These are phyloP conservation scores for Calonectria pauciramosa DNA, from an alignment of 2,329 filamentous ascomycete genomes.

Conservation along the genomic window DNA sequence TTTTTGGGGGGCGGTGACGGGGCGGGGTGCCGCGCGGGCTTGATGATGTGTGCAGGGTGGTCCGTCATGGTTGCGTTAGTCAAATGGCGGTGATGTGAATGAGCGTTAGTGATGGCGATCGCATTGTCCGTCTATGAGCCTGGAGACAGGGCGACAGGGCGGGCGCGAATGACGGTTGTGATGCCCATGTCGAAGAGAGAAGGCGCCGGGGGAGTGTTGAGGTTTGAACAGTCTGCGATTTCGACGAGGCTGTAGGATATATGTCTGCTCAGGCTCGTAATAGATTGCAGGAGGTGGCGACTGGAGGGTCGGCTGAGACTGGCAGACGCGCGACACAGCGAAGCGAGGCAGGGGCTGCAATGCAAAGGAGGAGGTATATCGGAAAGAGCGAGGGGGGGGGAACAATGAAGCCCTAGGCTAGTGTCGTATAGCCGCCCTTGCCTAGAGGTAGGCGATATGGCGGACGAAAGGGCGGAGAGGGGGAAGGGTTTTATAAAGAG, in stretches of 20 bases:
- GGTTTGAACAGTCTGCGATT: slow-evolving; percentile 29
- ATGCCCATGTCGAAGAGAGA: slow-evolving; percentile 47
- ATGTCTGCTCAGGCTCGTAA: slow-evolving; percentile 9
- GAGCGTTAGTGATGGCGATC: slow-evolving; percentile 37
- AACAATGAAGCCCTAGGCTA: slow-evolving; percentile 20
- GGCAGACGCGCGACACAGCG: slow-evolving; percentile 21
- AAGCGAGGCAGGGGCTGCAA: slow-evolving; percentile 26
- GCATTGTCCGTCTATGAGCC: slow-evolving; percentile 48
- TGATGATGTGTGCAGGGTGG: slow-evolving; percentile 46
- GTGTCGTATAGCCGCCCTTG: slow-evolving; percentile 28
- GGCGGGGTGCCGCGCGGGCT: slow-evolving; percentile 51
- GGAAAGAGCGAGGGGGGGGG: slow-evolving; percentile 22
- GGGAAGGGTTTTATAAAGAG: slow-evolving; percentile 8
- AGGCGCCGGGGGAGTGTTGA: slow-evolving; percentile 27
- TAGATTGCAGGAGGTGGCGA: slow-evolving; percentile 17
- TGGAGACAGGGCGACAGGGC: slow-evolving; percentile 42
- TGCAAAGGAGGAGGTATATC: slow-evolving; percentile 8
- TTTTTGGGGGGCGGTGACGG: slow-evolving; percentile 61
- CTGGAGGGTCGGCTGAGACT: slow-evolving; percentile 27
- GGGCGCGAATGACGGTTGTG: slow-evolving; percentile 38
- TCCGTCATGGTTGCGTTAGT: slow-evolving; percentile 51
- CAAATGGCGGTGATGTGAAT: slow-evolving; percentile 35
- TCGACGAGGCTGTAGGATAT: slow-evolving; percentile 9
- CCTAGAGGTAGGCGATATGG: slow-evolving; percentile 18
- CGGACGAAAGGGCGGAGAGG: slow-evolving; percentile 20